Evolutionary conservation across 192 early-diverging fungal genomes (phyloP), one percentile per base, ranked within the genome.

Genomic region (Funneliformis geosporum): DNA sequence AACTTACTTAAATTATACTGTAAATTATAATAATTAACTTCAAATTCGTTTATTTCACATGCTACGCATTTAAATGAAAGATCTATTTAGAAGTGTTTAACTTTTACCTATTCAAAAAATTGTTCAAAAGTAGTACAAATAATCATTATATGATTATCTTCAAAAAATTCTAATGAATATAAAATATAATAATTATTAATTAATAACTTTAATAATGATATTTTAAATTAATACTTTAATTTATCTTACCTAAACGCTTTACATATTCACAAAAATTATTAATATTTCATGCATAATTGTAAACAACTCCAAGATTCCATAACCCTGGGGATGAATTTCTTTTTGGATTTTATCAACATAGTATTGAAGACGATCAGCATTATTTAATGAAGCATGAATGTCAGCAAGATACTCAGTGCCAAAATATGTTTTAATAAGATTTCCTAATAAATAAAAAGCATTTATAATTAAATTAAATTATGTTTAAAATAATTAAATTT

Each of bases 371-470:
- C 25, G 42, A 72, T 72, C 25, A 23, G n/a, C n/a, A 72, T 72
- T 46, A 47, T 72, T 72, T 27, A 72, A 18, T 28, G 25, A 47
- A 0, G 43, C 2, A 72, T 72, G 44, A 0, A 72, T n/a, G 27
- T 72, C 25, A 25, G 7, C 18, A 27, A 72, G 14, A 25, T 25
- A 27, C 1, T 72, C 11, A 47, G 14, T 18, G 23, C 43, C 25
- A 72, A 72, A 72, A 11, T 47, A 43, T 23, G n/a, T 47, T 72
- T 72, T 72, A 9, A 72, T 72, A 25, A 72, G 47, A 50, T 72
- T 43, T 0, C 11, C 70, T 72, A 47, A 47, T 12, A 47, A 47
- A 4, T 46, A 12, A 47, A 12, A 11, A n/a, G n/a, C n/a, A n/a
- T 47, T 47, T 47, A 47, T 11, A 27, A 33, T 33, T 33, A 33